Percentiles rank a stretch among this genome's conserved stretches.
phyloP scores from a whole-genome alignment of 352 stramenopile species.

The Aphanomyces invadans region DNA sequence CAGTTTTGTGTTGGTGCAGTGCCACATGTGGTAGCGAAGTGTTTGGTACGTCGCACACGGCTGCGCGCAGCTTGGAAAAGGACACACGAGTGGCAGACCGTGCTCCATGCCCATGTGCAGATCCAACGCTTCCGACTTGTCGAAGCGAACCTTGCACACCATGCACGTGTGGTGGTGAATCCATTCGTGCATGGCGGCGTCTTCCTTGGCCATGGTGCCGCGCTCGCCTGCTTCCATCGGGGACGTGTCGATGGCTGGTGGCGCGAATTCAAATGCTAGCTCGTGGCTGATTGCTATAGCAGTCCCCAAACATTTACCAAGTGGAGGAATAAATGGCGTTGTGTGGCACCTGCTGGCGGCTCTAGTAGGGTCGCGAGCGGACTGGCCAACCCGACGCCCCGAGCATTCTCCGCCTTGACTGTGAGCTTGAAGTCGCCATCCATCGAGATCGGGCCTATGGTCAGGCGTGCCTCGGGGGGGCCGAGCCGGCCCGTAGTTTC shows the following conservation, averaged over 20 bases:
- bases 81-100: slow-evolving; percentile 59
- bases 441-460: slow-evolving; percentile 19
- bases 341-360: slow-evolving; percentile 29
- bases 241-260: slow-evolving; percentile 34
- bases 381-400: slow-evolving; percentile 49
- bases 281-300: slow-evolving; percentile 17
- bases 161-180: slow-evolving; percentile 44
- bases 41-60: slow-evolving; percentile 58
- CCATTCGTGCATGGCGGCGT: slow-evolving; percentile 27
- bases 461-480: slow-evolving; percentile 4
- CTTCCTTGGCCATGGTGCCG: slow-evolving; percentile 36
- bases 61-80: slow-evolving; percentile 56
- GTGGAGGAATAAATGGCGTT: no score
- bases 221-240: slow-evolving; percentile 36
- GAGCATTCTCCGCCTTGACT: slow-evolving; percentile 43
- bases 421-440: slow-evolving; percentile 20
- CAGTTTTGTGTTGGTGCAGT: slow-evolving; percentile 46
- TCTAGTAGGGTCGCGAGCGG: slow-evolving; percentile 29
- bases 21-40: slow-evolving; percentile 70
- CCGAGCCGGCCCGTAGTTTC: background rate
- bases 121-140: slow-evolving; percentile 31
- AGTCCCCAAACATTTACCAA: no score
- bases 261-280: background rate
- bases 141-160: slow-evolving; percentile 32
- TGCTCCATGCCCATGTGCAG: slow-evolving; percentile 56